phyloP scores from a whole-genome alignment of 2,329 filamentous ascomycete species.

The Hyphodiscus sp. region DNA sequence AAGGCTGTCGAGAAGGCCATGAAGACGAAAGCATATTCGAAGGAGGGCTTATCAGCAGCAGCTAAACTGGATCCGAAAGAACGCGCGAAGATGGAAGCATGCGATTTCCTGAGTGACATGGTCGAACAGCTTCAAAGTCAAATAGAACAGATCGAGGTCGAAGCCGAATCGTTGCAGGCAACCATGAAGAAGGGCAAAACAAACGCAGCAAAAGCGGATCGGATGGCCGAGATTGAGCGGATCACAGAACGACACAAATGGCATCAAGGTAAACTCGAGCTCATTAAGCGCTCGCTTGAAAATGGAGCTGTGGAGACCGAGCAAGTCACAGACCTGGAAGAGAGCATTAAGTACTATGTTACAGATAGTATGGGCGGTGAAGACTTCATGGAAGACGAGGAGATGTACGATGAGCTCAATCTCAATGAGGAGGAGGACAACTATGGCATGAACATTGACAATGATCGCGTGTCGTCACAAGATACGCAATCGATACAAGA shows the following conservation, averaged over 20 bases:
- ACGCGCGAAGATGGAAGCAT: conserved; percentile 83
- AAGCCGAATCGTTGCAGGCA: conserved; percentile 77
- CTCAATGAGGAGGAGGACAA: conserved; percentile 86
- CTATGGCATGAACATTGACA: conserved; percentile 74
- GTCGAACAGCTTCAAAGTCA: conserved; percentile 91
- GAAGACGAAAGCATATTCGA: conserved; percentile 99
- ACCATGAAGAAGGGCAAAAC: conserved; percentile 95
- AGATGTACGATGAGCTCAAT: conserved; percentile 89
- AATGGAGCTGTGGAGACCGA: conserved; percentile 87
- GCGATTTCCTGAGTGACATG: conserved; percentile 78
- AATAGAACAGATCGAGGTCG: conserved; percentile 87
- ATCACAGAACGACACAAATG: conserved; percentile 91
- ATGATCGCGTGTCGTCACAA: conserved; percentile 88
- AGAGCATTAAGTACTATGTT: conserved; percentile 92
- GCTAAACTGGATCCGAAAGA: conserved; percentile 96
- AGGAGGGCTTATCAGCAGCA: conserved; percentile 88
- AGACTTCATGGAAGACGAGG: conserved; percentile 91
- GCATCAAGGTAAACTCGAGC: conserved; percentile 88
- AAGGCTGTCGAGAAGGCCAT: conserved; percentile 99
- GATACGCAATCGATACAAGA: conserved; percentile 90
- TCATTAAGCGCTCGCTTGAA: conserved; percentile 82
- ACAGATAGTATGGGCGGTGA: conserved; percentile 80
- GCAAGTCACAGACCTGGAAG: conserved; percentile 81
- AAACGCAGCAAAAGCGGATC: conserved; percentile 74
- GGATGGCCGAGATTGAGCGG: conserved; percentile 78